Evolutionary conservation across 331 rosid genomes (phyloP), one percentile per base, ranked within the genome.

Genomic region (Acacia concinna): DNA sequence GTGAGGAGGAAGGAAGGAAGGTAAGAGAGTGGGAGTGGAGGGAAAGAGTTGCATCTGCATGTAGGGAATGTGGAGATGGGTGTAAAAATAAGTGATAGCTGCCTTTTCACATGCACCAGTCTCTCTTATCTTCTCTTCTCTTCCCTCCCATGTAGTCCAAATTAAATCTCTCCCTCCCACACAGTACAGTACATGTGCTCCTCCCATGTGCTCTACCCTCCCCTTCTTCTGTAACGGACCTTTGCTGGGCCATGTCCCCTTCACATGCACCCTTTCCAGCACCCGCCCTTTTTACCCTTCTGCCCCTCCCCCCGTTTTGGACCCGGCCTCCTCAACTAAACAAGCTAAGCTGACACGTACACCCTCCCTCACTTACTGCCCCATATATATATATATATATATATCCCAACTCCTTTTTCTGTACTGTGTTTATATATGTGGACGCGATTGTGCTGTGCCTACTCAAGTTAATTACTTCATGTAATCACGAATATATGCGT

Each of bases 51-150:
- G 25, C 79, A 86, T 91, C 75, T 83, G 25, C 79, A 86, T 91
- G 97, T 92, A 91, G 97, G 97, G 97, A 94, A 94, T 94, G 96
- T 88, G 97, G 94, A 87, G 91, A 92, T 88, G 97, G 75, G 52
- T 49, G 93, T 87, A 88, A 94, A 34, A 35, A 31, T 87, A 73
- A 89, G 77, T 88, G 34, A 59, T 25, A 23, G 93, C 90, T 89
- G 95, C 95, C 37, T 71, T 85, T 63, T 89, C 95, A 92, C 94
- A 90, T 89, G 93, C 87, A 67, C 15, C 6, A 47, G 54, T 47
- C 20, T 54, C 31, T 70, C 76, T 60, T 0, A 32, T 4, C n/a
- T n/a, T 4, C 44, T 40, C 44, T 38, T 38, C 44, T 4, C 44
- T 40, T n/a, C n/a, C 57, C 49, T 78, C 87, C 30, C 32, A 57